Conservation (phyloP, 768 basidiomycete species). For the Hericium rajendrae region DNA sequence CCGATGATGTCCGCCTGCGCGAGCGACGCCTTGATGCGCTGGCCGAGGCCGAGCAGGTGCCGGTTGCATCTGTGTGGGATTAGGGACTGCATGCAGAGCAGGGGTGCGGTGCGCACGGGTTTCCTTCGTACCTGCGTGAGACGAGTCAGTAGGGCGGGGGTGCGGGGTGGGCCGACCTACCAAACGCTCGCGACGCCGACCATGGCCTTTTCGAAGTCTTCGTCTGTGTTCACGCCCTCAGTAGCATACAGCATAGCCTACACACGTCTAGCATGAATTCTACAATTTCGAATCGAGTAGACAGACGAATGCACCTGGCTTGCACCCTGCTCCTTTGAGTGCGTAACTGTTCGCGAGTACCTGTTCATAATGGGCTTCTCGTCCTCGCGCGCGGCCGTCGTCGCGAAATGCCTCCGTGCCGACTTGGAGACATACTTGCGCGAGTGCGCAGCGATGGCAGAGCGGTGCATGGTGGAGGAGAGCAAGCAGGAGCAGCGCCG, state of each 20-base stretch:
- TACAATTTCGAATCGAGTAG: background rate
- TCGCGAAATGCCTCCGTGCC: conserved; percentile 15
- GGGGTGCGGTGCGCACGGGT: conserved; percentile 62
- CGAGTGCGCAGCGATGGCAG: background rate
- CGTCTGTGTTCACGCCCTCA: conserved; percentile 71
- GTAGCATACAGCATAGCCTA: conserved; percentile 99
- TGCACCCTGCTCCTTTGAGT: conserved; percentile 90
- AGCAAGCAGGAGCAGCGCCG: background rate
- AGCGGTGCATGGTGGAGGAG: conserved; percentile 5
- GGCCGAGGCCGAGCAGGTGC: conserved; percentile 84
- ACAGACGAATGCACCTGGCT: conserved; percentile 53
- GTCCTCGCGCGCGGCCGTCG: conserved; percentile 5
- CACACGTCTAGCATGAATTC: background rate
- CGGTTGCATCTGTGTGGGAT: conserved; percentile 70
- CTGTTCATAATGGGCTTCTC: conserved; percentile 35
- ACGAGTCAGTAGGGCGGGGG: conserved; percentile 12
- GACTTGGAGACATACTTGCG: conserved; percentile 2
- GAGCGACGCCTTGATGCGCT: conserved; percentile 78
- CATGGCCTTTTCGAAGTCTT: conserved; percentile 93
- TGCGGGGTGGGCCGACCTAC: conserved; percentile 36
- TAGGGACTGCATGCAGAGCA: background rate
- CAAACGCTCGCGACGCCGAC: conserved; percentile 95
- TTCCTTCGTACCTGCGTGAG: conserved; percentile 84
- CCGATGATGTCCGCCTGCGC: conserved; percentile 64
- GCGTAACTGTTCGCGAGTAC: conserved; percentile 76